Evolutionary conservation across 2,329 filamentous ascomycete species (phyloP), one percentile per base, ranked within the genome.

Genomic region (Penicillium sp.): DNA sequence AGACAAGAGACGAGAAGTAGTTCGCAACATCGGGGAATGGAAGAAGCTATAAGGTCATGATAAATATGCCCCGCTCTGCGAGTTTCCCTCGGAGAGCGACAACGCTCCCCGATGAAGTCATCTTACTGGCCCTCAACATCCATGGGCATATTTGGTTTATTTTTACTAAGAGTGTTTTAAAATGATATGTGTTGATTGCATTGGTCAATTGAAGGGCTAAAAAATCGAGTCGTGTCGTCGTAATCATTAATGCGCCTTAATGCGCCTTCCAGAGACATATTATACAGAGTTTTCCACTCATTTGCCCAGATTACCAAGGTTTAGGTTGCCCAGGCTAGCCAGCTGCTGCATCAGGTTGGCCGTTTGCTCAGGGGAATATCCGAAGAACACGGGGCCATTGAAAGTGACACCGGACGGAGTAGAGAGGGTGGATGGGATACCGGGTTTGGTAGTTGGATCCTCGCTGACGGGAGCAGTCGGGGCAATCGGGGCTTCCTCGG

Each of bases 301-400:
- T 4, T 38, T 34, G 58, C 49, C 58, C 36, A 50, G 31, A 40
- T 61, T 54, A 18, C 59, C 59, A 42, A 58, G 18, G 36, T 39
- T 39, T 4, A 39, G 14, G n/a, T 60, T 54, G 18, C 59, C 59
- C 43, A 59, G 21, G 4, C 54, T 56, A 11, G 61, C 63, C 18
- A 77, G 81, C 51, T 84, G 80, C 62, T 88, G 86, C 78, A 95
- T 82, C 48, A 95, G 81, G 50, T 84, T 80, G 22, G 90, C 83
- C n/a, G 90, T 89, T 69, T 95, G 87, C 55, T 95, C 90, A 57
- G 91, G 83, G 9, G 88, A 86, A 67, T 96, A 97, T 0, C 93
- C 93, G 64, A 97, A 90, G 67, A 97, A 97, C 0, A 97, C 92
- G 0, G 93, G 93, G 0, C 93, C 93, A 8, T 90, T 96, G 68